Evolutionary conservation across 441 rosid species (phyloP).

Genomic region (Oxalis stricta): DNA sequence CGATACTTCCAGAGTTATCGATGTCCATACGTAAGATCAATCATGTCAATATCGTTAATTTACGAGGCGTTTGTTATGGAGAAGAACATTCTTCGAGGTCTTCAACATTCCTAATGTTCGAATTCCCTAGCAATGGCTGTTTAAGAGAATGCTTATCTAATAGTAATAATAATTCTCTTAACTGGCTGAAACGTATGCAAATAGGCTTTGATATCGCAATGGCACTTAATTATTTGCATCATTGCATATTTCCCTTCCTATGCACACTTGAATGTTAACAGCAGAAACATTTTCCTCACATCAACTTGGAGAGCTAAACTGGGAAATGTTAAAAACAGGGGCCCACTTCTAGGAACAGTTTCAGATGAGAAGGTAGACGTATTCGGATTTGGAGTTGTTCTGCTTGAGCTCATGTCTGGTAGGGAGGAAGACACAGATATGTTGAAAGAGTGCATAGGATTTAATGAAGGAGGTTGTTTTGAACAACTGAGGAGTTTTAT

Average conservation of each 20-base stretch:
- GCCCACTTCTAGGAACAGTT: slow-evolving; percentile 4
- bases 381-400: slow-evolving; percentile 32
- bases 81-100: slow-evolving; percentile 21
- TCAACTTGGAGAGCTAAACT: slow-evolving; percentile 43
- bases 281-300: slow-evolving; percentile 25
- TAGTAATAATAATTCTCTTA: slow-evolving; percentile 9
- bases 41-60: slow-evolving; percentile 34
- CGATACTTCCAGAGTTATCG: slow-evolving; percentile 27
- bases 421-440: slow-evolving; percentile 22
- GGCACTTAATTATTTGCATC: slow-evolving; percentile 39
- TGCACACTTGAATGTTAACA: slow-evolving; percentile 27
- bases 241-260: slow-evolving; percentile 36
- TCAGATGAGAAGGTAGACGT: slow-evolving; percentile 33
- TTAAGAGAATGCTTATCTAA: slow-evolving; percentile 27
- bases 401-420: slow-evolving; percentile 45
- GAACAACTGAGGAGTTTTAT: slow-evolving; percentile 37
- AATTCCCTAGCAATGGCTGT: slow-evolving; percentile 35
- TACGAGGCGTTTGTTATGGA: slow-evolving; percentile 40
- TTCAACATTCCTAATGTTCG: slow-evolving; percentile 27
- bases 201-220: slow-evolving; percentile 39
- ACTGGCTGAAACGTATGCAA: slow-evolving; percentile 23
- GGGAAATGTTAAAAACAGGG: slow-evolving; percentile 18
- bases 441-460: slow-evolving; percentile 25
- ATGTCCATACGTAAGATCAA: slow-evolving; percentile 39
- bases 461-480: slow-evolving; percentile 39